A percentile compares a stretch with the other conserved stretches of the same genome.
These are phyloP conservation scores for Gossypium aridum DNA, from an alignment of 441 rosid genomes.

Conservation along the genomic window DNA sequence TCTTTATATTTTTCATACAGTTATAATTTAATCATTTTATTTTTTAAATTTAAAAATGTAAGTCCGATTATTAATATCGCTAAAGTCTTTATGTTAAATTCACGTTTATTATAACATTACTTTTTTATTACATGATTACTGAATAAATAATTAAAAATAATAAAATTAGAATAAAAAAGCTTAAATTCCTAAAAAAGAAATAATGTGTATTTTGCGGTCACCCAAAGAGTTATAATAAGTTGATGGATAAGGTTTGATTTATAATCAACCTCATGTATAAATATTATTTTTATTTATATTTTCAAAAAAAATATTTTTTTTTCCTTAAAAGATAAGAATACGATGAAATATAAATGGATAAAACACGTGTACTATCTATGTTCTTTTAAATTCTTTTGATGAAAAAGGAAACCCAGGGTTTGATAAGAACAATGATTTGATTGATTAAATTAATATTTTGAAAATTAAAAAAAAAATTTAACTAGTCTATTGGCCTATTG, in stretches of 20 bases:
- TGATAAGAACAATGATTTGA: not conserved
- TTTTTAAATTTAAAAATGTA: no score
- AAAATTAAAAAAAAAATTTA: no score
- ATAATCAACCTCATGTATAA: not conserved
- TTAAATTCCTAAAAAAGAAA: not conserved
- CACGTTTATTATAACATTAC: rapidly evolving
- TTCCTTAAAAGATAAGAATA: not conserved
- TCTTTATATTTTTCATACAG: no score
- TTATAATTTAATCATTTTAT: no score
- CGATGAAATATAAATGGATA: not conserved
- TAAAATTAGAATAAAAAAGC: no score
- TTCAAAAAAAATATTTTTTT: not conserved
- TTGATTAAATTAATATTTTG: not conserved
- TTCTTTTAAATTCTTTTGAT: not conserved
- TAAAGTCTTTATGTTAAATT: no score
- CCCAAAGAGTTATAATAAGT: not conserved
- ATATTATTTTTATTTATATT: not conserved
- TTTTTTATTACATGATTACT: no score
- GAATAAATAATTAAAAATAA: no score
- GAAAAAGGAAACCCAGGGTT: not conserved
- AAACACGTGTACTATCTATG: not conserved
- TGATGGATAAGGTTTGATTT: not conserved
- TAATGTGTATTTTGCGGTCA: not conserved
- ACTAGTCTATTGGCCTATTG: no score
- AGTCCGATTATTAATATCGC: no score